Evolutionary conservation across 208 protist genomes (phyloP).

Genomic region (Trypanosoma conorhini): DNA sequence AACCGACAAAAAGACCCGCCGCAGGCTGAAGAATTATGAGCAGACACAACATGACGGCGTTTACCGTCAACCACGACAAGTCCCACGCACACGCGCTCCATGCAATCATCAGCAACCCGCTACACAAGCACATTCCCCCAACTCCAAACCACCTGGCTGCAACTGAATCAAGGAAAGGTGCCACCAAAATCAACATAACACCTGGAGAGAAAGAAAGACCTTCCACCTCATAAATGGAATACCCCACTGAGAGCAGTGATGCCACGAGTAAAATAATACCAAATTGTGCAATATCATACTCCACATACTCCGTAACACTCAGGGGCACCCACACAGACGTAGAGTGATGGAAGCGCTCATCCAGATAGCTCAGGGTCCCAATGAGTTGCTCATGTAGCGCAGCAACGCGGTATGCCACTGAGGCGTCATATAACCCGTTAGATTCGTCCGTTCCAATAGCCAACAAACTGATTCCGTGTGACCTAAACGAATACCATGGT

Average conservation of each 20-base stretch:
- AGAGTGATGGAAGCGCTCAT: constrained; percentile 74
- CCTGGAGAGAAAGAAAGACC: constrained; percentile 45
- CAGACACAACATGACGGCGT: constrained; percentile 52
- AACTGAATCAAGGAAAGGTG: constrained; percentile 20
- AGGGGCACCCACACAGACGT: constrained; percentile 64
- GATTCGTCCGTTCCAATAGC: constrained; percentile 39
- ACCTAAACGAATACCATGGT: constrained; percentile 42
- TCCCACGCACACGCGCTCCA: constrained; percentile 20
- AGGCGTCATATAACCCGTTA: neutral
- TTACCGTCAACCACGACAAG: constrained; percentile 52
- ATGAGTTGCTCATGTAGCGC: constrained; percentile 32
- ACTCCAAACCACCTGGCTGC: constrained; percentile 15
- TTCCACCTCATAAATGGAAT: constrained; percentile 55
- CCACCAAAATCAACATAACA: constrained; percentile 30
- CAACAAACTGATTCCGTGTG: constrained; percentile 40
- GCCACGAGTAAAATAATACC: constrained; percentile 52
- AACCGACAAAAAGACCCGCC: constrained; percentile 47
- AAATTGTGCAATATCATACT: constrained; percentile 69
- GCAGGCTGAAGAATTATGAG: constrained; percentile 58
- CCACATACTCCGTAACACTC: constrained; percentile 38
- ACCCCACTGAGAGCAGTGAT: constrained; percentile 52
- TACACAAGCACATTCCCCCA: constrained; percentile 28
- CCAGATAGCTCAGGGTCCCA: constrained; percentile 55
- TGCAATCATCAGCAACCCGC: constrained; percentile 9
- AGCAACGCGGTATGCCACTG: constrained; percentile 7